Conservation (phyloP, 1,139 yeast species). For the Pichia sp. region DNA sequence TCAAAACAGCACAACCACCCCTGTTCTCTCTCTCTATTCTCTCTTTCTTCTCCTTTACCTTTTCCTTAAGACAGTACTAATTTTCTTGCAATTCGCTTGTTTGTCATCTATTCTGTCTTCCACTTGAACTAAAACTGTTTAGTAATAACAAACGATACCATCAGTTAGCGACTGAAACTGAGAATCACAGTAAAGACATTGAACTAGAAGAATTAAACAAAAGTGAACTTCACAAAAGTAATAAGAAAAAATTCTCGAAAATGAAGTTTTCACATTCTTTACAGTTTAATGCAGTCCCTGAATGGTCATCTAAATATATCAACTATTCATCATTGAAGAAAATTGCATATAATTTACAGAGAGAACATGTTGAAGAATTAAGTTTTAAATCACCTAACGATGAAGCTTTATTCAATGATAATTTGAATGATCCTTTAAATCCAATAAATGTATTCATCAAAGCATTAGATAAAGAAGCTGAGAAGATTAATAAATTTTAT, state of each 20-base stretch:
- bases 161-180: background rate
- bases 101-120: too few species aligned
- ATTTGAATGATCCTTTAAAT: constrained; percentile 30
- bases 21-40: too few species aligned
- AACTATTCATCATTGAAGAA: constrained; percentile 61
- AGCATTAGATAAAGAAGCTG: constrained; percentile 49
- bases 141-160: background rate
- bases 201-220: constrained; percentile 3
- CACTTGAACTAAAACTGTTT: background rate
- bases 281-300: constrained; percentile 76
- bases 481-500: constrained; percentile 52
- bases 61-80: too few species aligned
- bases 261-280: constrained; percentile 74
- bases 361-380: constrained; percentile 33
- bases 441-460: constrained; percentile 44
- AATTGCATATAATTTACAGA: constrained; percentile 44
- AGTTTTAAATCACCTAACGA: constrained; percentile 18
- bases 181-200: background rate
- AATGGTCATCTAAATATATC: constrained; percentile 64
- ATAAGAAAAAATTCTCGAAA: background rate
- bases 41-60: too few species aligned
- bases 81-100: too few species aligned
- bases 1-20: too few species aligned
- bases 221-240: background rate
- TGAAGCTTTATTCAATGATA: constrained; percentile 27